phyloP scores from a whole-genome alignment of 2,329 filamentous ascomycete genomes.

The Seiridium unicorne region DNA sequence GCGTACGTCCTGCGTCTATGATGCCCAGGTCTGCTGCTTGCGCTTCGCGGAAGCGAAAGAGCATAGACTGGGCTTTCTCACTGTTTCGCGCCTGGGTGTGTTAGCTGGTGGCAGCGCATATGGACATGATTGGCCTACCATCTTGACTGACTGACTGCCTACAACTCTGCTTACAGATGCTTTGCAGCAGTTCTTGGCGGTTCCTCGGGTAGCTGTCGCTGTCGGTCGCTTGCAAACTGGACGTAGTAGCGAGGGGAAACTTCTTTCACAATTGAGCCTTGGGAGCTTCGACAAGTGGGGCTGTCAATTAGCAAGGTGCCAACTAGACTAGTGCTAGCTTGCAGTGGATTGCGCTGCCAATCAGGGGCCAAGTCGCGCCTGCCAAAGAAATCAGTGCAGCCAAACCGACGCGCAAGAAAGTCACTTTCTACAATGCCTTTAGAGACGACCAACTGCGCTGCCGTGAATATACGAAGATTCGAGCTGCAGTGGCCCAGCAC shows the following conservation, averaged over 20 bases:
- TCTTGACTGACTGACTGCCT: constrained; percentile 15
- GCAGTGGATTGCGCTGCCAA: constrained; percentile 3
- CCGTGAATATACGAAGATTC: too few relatives aligned
- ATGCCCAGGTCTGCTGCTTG: constrained; percentile 96
- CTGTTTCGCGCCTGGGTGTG: constrained; percentile 79
- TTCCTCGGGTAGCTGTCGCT: too few relatives aligned
- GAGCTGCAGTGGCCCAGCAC: too few relatives aligned
- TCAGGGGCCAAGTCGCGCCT: neutral
- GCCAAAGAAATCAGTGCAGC: too few relatives aligned
- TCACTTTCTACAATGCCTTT: too few relatives aligned
- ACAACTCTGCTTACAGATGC: neutral
- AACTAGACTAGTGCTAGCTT: neutral
- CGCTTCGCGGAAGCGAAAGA: constrained; percentile 97
- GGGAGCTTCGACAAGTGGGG: neutral
- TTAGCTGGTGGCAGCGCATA: constrained; percentile 3
- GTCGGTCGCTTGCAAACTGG: neutral
- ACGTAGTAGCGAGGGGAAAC: neutral
- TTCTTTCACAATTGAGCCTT: neutral
- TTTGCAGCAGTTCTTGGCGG: too few relatives aligned
- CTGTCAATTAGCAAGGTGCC: neutral
- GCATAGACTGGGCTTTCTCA: constrained; percentile 99
- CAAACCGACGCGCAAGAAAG: too few relatives aligned
- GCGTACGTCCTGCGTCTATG: constrained; percentile 85
- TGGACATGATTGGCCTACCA: constrained; percentile 18
- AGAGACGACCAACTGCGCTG: too few relatives aligned